Evolutionary conservation across 192 early-diverging fungal genomes (phyloP), one percentile per base, ranked within the genome.

Genomic region (Coemansia biformis): DNA sequence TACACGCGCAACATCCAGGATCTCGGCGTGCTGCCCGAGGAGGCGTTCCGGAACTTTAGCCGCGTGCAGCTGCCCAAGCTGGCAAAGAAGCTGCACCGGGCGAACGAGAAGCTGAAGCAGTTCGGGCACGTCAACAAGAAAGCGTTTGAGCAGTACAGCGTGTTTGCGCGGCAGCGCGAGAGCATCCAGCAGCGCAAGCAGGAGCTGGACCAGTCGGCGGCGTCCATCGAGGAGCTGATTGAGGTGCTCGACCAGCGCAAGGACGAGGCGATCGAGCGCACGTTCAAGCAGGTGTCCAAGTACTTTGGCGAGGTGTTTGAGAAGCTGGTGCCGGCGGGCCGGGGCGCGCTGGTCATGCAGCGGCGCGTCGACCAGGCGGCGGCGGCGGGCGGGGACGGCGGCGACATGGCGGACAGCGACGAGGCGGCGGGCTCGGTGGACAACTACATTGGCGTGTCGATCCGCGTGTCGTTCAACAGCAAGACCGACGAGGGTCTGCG

Each of bases 41-140:
- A 93, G 37, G 88, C 90, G 0, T 89, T 90, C 59, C 81, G 88
- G 33, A 86, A 79, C 52, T 59, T 61, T 8, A 50, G 26, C 11
- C 69, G 69, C 14, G 26, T 83, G 78, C 77, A 75, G 48, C 41
- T 72, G 28, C 67, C 63, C 5, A 53, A 53, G 46, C 56, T 86
- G 43, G 57, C 84, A 33, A 83, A 76, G 54, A 69, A 77, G 46
- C 73, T 89, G 43, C 83, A 94, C 59, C 79, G 78, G 44, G 80
- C 84, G 18, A 93, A 92, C 63, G 92, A 93, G 52, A 78, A 71
- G 23, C 74, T 99, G 22, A 88, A 92, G 46, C 85, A 87, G 70
- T 96, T 86, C 56, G 81, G 82, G 13, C 93, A 95, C 51, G 91
- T 99, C 48, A 99, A 99, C 80, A 99, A 95, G 61, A 94, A 96